Conservation (phyloP, 108 stramenopile genomes). For the Pseudonitzschia pungens region DNA sequence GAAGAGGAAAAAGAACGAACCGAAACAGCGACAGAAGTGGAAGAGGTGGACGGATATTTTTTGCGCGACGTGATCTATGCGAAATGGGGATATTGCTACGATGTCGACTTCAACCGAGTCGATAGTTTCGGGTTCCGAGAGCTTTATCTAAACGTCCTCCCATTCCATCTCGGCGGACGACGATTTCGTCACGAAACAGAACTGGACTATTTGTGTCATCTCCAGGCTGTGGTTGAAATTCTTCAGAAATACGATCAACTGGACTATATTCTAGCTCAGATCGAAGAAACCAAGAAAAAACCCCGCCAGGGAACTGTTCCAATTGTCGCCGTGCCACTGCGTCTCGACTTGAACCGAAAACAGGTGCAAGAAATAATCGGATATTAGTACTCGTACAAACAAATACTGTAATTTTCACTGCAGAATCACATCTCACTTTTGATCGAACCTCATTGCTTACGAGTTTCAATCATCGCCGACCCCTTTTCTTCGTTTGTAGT, state of each 20-base stretch:
- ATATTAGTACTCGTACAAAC: slow-evolving; percentile 13
- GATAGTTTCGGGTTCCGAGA: slow-evolving; percentile 51
- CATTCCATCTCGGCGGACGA: slow-evolving; percentile 51
- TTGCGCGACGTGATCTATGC: slow-evolving; percentile 54
- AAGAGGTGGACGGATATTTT: slow-evolving; percentile 63
- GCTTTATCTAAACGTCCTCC: slow-evolving; percentile 68
- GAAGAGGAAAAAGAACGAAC: slow-evolving; percentile 9
- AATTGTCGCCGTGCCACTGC: slow-evolving; percentile 66
- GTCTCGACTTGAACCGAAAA: slow-evolving; percentile 63
- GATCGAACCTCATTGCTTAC: not conserved
- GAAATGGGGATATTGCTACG: slow-evolving; percentile 62
- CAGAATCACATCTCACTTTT: not conserved
- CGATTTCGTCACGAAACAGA: slow-evolving; percentile 66
- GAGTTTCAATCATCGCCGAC: slow-evolving; percentile 1
- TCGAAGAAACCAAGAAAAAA: slow-evolving; percentile 68
- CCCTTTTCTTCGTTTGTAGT: not conserved
- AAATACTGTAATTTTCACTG: too few species aligned
- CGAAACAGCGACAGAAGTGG: slow-evolving; percentile 4
- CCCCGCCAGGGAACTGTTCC: slow-evolving; percentile 66
- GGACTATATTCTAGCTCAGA: slow-evolving; percentile 56
- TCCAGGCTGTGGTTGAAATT: slow-evolving; percentile 78
- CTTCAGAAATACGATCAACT: slow-evolving; percentile 69
- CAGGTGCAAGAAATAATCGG: slow-evolving; percentile 58
- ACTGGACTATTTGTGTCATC: slow-evolving; percentile 73
- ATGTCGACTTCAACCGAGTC: slow-evolving; percentile 55